These are phyloP conservation scores for Chaetomium sp. DNA, from an alignment of 2,329 filamentous ascomycete species.

Conservation along the genomic window DNA sequence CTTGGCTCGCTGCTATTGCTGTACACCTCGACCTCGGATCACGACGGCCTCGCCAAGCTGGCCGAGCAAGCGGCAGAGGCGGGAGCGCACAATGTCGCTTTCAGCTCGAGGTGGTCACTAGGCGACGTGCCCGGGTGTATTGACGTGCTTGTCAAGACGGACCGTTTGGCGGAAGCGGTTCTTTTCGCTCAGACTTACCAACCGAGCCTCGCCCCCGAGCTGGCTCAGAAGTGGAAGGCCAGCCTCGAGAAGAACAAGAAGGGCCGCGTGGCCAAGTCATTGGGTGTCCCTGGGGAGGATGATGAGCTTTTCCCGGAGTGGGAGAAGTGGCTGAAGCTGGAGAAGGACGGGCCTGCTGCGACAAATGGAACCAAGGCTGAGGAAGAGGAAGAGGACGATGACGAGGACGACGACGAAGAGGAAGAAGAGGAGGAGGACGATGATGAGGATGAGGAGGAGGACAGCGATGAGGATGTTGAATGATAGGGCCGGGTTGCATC, in stretches of 20 bases:
- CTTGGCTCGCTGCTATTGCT: constrained; percentile 82
- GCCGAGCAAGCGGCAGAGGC: constrained; percentile 68
- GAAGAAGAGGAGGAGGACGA: background rate
- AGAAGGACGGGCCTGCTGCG: constrained; percentile 56
- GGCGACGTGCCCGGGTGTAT: constrained; percentile 78
- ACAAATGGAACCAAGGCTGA: constrained; percentile 15
- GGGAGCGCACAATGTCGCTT: constrained; percentile 86
- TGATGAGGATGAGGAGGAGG: background rate
- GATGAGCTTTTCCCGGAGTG: constrained; percentile 93
- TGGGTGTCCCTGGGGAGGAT: constrained; percentile 76
- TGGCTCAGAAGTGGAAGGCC: constrained; percentile 76
- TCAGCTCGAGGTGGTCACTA: constrained; percentile 82
- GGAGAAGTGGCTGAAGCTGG: constrained; percentile 81
- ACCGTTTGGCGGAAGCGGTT: constrained; percentile 75
- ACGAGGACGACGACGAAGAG: constrained; percentile 7
- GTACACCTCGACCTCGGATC: constrained; percentile 78
- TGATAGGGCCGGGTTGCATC: no score
- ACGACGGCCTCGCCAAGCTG: constrained; percentile 64
- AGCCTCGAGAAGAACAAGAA: constrained; percentile 79
- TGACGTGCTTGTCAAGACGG: constrained; percentile 70
- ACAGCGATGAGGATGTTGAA: no score
- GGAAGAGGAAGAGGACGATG: constrained; percentile 6
- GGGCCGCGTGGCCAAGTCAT: constrained; percentile 71
- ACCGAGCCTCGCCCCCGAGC: constrained; percentile 62
- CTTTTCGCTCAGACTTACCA: constrained; percentile 95